A percentile compares a stretch with the other conserved stretches of the same genome.
These are phyloP conservation scores for Saccharomycopsis guyanensis DNA, from an alignment of 805 yeast genomes.

Conservation along the genomic window DNA sequence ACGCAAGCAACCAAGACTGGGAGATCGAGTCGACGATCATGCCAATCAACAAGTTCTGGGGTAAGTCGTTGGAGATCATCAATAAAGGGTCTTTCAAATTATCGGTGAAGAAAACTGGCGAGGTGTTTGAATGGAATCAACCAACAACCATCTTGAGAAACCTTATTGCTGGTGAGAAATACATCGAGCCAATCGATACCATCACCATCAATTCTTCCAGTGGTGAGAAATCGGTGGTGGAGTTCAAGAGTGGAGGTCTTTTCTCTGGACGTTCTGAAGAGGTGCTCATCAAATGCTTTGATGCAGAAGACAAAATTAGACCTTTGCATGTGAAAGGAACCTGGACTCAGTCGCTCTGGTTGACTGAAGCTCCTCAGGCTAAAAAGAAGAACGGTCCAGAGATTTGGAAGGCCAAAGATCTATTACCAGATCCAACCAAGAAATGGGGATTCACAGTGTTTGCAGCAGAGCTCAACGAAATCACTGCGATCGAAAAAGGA, in stretches of 20 bases:
- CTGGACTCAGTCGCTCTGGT: constrained; percentile 69
- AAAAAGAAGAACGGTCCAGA: constrained; percentile 26
- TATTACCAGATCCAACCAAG: constrained; percentile 48
- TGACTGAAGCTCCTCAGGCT: constrained; percentile 34
- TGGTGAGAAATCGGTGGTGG: constrained; percentile 65
- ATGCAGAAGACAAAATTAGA: constrained; percentile 21
- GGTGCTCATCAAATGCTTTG: constrained; percentile 32
- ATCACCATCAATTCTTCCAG: constrained; percentile 58
- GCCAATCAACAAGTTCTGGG: constrained; percentile 90
- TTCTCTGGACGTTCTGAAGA: constrained; percentile 81
- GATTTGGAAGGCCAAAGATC: constrained; percentile 67
- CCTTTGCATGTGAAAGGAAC: constrained; percentile 44
- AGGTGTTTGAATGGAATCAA: constrained; percentile 65
- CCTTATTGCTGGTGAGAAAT: constrained; percentile 90
- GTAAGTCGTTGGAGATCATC: constrained; percentile 78
- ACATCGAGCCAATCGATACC: constrained; percentile 74
- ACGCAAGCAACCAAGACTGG: constrained; percentile 72
- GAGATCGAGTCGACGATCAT: constrained; percentile 51
- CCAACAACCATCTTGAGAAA: constrained; percentile 82
- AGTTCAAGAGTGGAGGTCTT: constrained; percentile 76
- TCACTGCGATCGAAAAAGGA: constrained; percentile 61
- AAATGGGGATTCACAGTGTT: constrained; percentile 84
- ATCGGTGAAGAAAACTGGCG: constrained; percentile 52
- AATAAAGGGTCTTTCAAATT: constrained; percentile 66
- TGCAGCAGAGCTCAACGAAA: constrained; percentile 74